These are phyloP conservation scores for Lonicera japonica DNA, from an alignment of 129 eudicot genomes.

Conservation along the genomic window DNA sequence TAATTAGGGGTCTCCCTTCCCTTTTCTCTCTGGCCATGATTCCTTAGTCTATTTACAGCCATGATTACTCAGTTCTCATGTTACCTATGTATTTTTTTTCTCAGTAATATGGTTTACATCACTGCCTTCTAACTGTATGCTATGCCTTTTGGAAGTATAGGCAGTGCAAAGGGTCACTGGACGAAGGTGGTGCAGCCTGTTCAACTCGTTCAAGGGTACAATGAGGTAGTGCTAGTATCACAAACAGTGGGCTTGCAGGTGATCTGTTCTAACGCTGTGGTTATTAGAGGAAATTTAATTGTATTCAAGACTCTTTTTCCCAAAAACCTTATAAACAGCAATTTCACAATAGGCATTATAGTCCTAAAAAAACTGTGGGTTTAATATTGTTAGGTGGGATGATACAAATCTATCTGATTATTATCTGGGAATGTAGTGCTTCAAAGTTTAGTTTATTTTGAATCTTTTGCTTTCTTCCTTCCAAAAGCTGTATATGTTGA, in stretches of 20 bases:
- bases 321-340: background rate
- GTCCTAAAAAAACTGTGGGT: too few relatives aligned
- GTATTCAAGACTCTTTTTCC: background rate
- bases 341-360: background rate
- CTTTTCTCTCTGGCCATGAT: too few relatives aligned
- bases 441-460: too few relatives aligned
- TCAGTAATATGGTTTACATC: background rate
- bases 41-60: too few relatives aligned
- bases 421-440: too few relatives aligned
- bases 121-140: background rate
- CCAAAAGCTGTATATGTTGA: too few relatives aligned
- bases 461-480: too few relatives aligned
- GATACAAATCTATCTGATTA: too few relatives aligned
- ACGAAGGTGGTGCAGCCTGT: constrained; percentile 62
- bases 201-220: constrained; percentile 63
- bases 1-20: too few relatives aligned
- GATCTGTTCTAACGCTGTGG: constrained; percentile 12
- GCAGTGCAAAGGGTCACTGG: constrained; percentile 82
- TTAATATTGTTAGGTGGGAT: background rate
- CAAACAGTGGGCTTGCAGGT: constrained; percentile 97
- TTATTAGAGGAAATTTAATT: background rate
- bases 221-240: constrained; percentile 61
- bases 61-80: too few relatives aligned
- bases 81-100: too few relatives aligned
- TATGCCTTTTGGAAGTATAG: constrained; percentile 27